These are phyloP conservation scores for Ilyonectria robusta DNA, from an alignment of 2,329 filamentous ascomycete genomes.

Conservation along the genomic window DNA sequence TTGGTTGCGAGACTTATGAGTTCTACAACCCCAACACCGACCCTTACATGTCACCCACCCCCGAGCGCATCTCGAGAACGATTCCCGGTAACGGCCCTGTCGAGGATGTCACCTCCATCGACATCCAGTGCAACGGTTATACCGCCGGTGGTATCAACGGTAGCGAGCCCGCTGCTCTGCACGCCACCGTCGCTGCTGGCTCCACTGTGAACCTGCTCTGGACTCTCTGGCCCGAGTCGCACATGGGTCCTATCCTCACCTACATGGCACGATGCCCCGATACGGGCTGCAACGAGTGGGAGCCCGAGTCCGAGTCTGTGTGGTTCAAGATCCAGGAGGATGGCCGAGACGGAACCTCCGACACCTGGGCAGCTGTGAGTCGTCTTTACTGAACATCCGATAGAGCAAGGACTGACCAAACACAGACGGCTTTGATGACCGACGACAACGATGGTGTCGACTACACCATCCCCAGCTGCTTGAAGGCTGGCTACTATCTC, in stretches of 20 bases:
- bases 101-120: constrained; percentile 64
- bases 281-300: constrained; percentile 63
- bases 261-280: constrained; percentile 73
- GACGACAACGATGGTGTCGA: constrained; percentile 58
- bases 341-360: constrained; percentile 64
- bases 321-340: constrained; percentile 70
- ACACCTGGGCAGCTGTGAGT: constrained; percentile 62
- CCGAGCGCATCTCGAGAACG: constrained; percentile 68
- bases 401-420: constrained; percentile 15
- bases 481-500: constrained; percentile 69
- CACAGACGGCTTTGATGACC: constrained; percentile 60
- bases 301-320: constrained; percentile 63
- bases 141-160: constrained; percentile 63
- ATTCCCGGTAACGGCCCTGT: constrained; percentile 73
- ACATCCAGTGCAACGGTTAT: constrained; percentile 70
- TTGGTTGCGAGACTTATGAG: constrained; percentile 54
- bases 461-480: constrained; percentile 69
- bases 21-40: constrained; percentile 58
- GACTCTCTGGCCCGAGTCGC: constrained; percentile 66
- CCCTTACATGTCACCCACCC: constrained; percentile 59
- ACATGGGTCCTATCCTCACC: constrained; percentile 69
- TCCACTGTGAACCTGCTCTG: constrained; percentile 67
- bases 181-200: constrained; percentile 67
- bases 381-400: fast-evolving
- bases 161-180: constrained; percentile 66